These are phyloP conservation scores for Leccinum pachyderme DNA, from an alignment of 1,284 basidiomycete genomes.

Conservation along the genomic window DNA sequence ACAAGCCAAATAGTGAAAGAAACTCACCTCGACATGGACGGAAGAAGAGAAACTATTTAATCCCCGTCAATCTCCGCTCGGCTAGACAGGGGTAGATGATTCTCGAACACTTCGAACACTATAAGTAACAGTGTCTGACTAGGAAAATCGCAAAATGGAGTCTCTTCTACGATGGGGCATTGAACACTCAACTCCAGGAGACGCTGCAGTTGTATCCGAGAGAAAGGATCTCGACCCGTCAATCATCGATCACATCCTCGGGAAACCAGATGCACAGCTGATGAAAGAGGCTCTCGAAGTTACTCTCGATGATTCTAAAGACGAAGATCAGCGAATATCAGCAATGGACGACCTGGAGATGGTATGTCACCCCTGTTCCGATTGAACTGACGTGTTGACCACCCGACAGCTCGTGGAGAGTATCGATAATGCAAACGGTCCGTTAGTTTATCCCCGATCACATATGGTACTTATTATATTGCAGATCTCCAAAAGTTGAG, in stretches of 20 bases:
- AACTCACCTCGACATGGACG: conserved; percentile 19
- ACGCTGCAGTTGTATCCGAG: conserved; percentile 34
- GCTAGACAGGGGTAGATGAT: conserved; percentile 16
- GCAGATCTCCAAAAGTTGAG: conserved; percentile 80
- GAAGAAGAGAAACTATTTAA: conserved; percentile 6
- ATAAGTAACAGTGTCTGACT: neutral
- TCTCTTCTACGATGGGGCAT: conserved; percentile 75
- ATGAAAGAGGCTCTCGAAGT: conserved; percentile 86
- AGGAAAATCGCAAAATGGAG: conserved; percentile 47
- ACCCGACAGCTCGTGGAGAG: conserved; percentile 76
- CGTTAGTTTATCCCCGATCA: conserved; percentile 16
- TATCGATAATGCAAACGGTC: conserved; percentile 95
- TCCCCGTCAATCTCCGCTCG: conserved; percentile 15
- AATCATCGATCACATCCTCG: conserved; percentile 84
- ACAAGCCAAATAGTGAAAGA: neutral
- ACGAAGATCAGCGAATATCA: conserved; percentile 66
- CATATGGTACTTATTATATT: conserved; percentile 1
- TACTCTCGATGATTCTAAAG: conserved; percentile 62
- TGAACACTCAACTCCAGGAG: conserved; percentile 52
- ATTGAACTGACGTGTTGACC: neutral
- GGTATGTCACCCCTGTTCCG: conserved; percentile 46
- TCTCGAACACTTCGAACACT: neutral
- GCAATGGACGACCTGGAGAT: conserved; percentile 96
- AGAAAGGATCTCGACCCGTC: conserved; percentile 66
- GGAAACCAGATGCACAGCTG: conserved; percentile 77